A percentile compares a stretch with the other conserved stretches of the same genome.
These are phyloP conservation scores for Phialophora chinensis DNA, from an alignment of 2,329 filamentous ascomycete species.

Conservation along the genomic window DNA sequence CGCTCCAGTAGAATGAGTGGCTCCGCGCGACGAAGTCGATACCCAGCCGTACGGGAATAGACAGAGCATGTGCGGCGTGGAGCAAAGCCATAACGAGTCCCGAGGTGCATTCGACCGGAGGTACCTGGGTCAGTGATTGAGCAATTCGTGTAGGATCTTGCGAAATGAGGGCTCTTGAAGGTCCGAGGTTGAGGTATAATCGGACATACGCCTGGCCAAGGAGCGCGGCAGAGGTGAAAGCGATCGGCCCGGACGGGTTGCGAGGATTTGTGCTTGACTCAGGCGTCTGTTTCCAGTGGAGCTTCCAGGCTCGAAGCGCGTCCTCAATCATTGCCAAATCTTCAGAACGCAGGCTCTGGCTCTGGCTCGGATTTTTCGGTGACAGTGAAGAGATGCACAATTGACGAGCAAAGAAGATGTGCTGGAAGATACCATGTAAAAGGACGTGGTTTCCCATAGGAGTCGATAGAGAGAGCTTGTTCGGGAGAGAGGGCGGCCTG, in stretches of 20 bases:
- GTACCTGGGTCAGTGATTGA: too few species aligned
- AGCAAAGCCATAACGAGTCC: conserved; percentile 38
- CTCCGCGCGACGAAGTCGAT: conserved; percentile 62
- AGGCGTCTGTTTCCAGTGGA: conserved; percentile 47
- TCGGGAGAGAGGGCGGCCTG: conserved; percentile 39
- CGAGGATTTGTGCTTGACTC: conserved; percentile 45
- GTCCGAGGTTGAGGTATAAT: conserved; percentile 34
- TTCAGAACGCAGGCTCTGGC: too few species aligned
- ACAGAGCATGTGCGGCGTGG: conserved; percentile 61
- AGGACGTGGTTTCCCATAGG: too few species aligned
- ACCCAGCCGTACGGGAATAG: conserved; percentile 62
- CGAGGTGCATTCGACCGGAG: too few species aligned
- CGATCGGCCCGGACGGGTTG: conserved; percentile 60
- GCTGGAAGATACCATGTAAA: too few species aligned
- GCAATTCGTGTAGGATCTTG: too few species aligned
- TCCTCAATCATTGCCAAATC: conserved; percentile 36
- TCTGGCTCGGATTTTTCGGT: too few species aligned
- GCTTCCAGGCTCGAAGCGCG: conserved; percentile 51
- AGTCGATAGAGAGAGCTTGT: conserved; percentile 32
- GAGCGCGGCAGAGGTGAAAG: conserved; percentile 70
- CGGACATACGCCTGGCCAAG: conserved; percentile 64
- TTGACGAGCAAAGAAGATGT: too few species aligned
- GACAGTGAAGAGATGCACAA: too few species aligned
- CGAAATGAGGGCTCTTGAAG: conserved; percentile 15
- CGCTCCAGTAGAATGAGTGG: conserved; percentile 64